A percentile compares a stretch with the other conserved stretches of the same genome.
Conservation (phyloP, 2,329 filamentous ascomycete genomes). For the Hyphodiscus sp. region DNA sequence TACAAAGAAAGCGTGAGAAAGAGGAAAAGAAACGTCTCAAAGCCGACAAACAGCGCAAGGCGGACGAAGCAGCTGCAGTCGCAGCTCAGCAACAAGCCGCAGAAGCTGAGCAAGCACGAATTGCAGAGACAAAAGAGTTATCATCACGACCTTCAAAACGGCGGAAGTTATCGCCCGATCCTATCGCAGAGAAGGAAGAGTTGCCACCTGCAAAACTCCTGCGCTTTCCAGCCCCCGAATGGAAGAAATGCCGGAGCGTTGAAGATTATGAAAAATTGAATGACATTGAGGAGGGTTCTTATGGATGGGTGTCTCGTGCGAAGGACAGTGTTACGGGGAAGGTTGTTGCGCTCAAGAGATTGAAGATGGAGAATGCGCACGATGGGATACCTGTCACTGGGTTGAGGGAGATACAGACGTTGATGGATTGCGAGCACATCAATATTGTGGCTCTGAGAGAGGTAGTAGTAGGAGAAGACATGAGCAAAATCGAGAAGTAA, state of each 20-base stretch:
- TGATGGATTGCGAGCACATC: constrained; percentile 70
- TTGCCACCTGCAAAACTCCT: constrained; percentile 51
- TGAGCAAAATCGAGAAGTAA: constrained; percentile 47
- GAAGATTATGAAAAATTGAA: constrained; percentile 90
- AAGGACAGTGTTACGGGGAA: constrained; percentile 65
- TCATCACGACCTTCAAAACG: constrained; percentile 54
- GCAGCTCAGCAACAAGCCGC: constrained; percentile 32
- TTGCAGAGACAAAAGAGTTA: constrained; percentile 29
- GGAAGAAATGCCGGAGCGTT: constrained; percentile 68
- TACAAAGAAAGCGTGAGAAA: constrained; percentile 71
- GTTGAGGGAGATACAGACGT: constrained; percentile 85
- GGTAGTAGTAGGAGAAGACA: constrained; percentile 69
- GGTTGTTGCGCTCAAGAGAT: constrained; percentile 85
- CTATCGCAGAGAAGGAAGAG: constrained; percentile 26
- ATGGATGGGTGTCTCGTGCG: constrained; percentile 88
- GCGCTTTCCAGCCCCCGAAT: constrained; percentile 62
- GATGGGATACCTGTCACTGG: constrained; percentile 85
- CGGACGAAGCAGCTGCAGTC: constrained; percentile 41
- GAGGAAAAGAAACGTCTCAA: constrained; percentile 84
- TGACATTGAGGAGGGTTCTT: constrained; percentile 95
- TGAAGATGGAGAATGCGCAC: constrained; percentile 75
- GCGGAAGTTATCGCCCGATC: constrained; percentile 41
- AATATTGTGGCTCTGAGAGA: constrained; percentile 81
- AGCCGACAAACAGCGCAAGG: constrained; percentile 69
- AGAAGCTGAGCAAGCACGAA: constrained; percentile 28